Base-by-base conservation (phyloP, 768 basidiomycete species). In the Cubamyces lactineus region DNA sequence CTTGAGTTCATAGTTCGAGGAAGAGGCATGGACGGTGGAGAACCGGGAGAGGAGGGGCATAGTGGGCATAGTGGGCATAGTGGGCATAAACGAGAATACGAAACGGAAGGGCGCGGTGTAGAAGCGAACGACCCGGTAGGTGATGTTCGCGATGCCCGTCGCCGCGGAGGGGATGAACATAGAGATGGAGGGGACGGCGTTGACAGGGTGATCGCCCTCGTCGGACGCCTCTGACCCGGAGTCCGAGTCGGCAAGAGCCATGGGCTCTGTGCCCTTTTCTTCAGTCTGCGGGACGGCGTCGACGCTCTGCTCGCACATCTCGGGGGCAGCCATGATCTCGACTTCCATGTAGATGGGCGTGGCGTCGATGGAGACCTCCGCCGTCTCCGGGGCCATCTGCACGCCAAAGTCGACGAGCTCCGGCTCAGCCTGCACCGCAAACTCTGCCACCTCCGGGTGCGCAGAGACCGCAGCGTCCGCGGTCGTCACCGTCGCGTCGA, bases 401-500 rank as follows among this genome's bases (percentile, higher is more conserved):
- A 82, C 74, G 58, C 70, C 76, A 39, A 72, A 67, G 15, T 80
- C 74, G 23, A 74, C 74, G 53, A 77, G 66, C 38, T 68, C 59
- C 17, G 80, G 79, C 8, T 69, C 64, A 2, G 71, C 75, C 69
- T 83, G 82, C 57, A 76, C 72, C 2, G 71, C 70, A 4, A 69
- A 69, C 56, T 79, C 76, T 3, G 56, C 61, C 9, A 69, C 75
- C 59, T 74, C 71, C 41, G 80, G 80, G 51, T 68, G 70, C 26
- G 75, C 83, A 24, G 77, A 75, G 40, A 82, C 75, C 51, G 73
- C 79, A 26, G 76, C 72, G 59, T 82, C 77, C 19, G 73, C 72
- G 19, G 74, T 76, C 21, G 69, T 62, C 26, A 82, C 79, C 7
- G 80, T 81, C 19, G 86, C 87, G 51, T 86, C 85, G 43, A 91